Evolutionary conservation across 768 basidiomycete genomes (phyloP).

Genomic region (Agrocybe pediades): DNA sequence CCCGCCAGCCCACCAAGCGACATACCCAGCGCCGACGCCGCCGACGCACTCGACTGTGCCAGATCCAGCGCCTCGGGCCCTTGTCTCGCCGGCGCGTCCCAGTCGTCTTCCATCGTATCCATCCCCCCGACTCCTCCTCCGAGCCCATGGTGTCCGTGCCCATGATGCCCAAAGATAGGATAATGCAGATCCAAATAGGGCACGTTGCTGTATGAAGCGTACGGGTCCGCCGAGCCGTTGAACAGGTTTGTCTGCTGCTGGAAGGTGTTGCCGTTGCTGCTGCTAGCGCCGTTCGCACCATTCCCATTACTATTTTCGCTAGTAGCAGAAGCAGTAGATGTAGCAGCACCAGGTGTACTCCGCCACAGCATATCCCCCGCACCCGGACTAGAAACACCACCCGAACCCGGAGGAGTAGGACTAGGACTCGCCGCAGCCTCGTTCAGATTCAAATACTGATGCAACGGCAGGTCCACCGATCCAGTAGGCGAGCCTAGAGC

Average conservation of each 20-base stretch:
- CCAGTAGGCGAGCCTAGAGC: background rate
- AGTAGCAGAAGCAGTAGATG: too few relatives aligned
- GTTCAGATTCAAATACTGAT: background rate
- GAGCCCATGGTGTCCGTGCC: conserved; percentile 11
- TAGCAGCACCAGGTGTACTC: too few relatives aligned
- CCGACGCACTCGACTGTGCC: conserved; percentile 25
- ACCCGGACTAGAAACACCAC: too few relatives aligned
- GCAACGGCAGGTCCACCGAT: background rate
- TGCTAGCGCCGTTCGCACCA: too few relatives aligned
- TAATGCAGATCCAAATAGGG: conserved; percentile 79
- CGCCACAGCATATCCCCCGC: too few relatives aligned
- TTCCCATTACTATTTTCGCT: too few relatives aligned
- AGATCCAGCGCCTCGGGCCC: conserved; percentile 44
- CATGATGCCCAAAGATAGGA: conserved; percentile 12
- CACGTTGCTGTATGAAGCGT: conserved; percentile 45
- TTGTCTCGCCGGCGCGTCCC: conserved; percentile 18
- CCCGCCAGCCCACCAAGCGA: too few relatives aligned
- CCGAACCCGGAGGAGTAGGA: too few relatives aligned
- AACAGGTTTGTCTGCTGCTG: conserved; percentile 9
- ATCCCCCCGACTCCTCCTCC: too few relatives aligned
- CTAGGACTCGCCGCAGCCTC: too few relatives aligned
- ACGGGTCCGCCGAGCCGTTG: conserved; percentile 7
- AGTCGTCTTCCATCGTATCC: conserved; percentile 16
- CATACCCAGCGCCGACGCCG: conserved; percentile 7
- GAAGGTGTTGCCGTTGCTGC: conserved; percentile 2